Evolutionary conservation across 2,329 filamentous ascomycete genomes (phyloP).

Genomic region (Cercospora sp.): DNA sequence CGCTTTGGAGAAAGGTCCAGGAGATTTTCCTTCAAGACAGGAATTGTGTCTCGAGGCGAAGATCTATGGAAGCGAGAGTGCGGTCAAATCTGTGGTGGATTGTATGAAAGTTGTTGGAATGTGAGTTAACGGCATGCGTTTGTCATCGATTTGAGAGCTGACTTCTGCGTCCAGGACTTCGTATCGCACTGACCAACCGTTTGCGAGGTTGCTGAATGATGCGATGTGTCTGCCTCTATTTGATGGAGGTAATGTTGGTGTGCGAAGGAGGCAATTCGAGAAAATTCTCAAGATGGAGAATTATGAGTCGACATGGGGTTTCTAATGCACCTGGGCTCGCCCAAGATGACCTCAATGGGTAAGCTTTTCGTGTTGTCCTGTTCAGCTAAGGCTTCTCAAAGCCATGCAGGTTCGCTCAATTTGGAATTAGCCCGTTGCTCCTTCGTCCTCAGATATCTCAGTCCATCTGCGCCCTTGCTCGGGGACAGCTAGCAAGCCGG

Average conservation of each 20-base stretch:
- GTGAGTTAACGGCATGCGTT: conserved; percentile 30
- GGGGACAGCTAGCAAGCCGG: not conserved
- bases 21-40: conserved; percentile 43
- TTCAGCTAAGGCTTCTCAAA: not conserved
- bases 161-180: conserved; percentile 36
- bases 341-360: not conserved
- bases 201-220: conserved; percentile 48
- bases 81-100: conserved; percentile 52
- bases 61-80: conserved; percentile 53
- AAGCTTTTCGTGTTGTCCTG: not conserved
- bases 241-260: conserved; percentile 57
- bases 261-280: conserved; percentile 53
- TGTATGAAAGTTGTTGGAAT: conserved; percentile 56
- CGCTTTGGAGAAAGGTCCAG: conserved; percentile 46
- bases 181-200: conserved; percentile 47
- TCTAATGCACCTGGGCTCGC: not conserved
- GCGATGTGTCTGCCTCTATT: conserved; percentile 53
- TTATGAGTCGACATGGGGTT: conserved; percentile 49
- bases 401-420: not conserved
- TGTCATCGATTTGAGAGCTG: not conserved
- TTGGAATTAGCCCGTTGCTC: not conserved
- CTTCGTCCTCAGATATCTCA: not conserved
- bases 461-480: not conserved
- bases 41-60: conserved; percentile 55
- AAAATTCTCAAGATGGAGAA: conserved; percentile 46